Conservation (phyloP, 1,284 basidiomycete species). For the Sparassis latifolia region DNA sequence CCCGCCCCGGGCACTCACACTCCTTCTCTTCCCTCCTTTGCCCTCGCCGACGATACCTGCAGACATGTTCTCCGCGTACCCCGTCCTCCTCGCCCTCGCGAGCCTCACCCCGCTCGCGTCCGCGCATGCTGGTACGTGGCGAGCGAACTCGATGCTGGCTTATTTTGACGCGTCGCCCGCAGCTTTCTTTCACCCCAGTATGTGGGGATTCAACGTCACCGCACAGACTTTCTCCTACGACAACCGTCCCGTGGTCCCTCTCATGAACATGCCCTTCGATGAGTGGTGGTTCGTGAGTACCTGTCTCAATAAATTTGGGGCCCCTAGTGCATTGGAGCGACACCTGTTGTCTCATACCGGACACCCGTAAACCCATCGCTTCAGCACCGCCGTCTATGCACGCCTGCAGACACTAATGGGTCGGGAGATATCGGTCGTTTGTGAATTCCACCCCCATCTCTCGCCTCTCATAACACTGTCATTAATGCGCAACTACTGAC, state of each 20-base stretch:
- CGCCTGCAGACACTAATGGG: neutral
- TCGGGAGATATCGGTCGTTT: neutral
- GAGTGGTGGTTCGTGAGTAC: slow-evolving; percentile 62
- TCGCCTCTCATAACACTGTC: neutral
- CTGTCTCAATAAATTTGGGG: neutral
- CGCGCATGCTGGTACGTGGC: slow-evolving; percentile 15
- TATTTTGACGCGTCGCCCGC: neutral
- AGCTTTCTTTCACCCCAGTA: slow-evolving; percentile 28
- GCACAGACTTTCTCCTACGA: slow-evolving; percentile 43
- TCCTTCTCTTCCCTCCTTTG: slow-evolving; percentile 14
- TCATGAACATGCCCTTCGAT: slow-evolving; percentile 45
- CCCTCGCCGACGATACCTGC: slow-evolving; percentile 8
- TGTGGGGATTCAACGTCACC: slow-evolving; percentile 56
- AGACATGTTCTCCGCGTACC: slow-evolving; percentile 18
- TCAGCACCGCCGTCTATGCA: neutral
- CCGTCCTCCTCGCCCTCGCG: slow-evolving; percentile 17
- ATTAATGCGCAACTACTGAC: neutral
- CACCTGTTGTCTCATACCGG: too few species aligned
- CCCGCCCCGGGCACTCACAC: slow-evolving; percentile 14
- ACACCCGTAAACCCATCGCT: too few species aligned
- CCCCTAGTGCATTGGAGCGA: too few species aligned
- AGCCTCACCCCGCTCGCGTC: slow-evolving; percentile 18
- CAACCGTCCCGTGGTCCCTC: slow-evolving; percentile 49
- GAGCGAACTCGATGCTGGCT: neutral
- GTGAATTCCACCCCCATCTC: neutral